Base-by-base conservation (phyloP, 371 early-diverging fungal species). In the Entomophthora muscae region DNA sequence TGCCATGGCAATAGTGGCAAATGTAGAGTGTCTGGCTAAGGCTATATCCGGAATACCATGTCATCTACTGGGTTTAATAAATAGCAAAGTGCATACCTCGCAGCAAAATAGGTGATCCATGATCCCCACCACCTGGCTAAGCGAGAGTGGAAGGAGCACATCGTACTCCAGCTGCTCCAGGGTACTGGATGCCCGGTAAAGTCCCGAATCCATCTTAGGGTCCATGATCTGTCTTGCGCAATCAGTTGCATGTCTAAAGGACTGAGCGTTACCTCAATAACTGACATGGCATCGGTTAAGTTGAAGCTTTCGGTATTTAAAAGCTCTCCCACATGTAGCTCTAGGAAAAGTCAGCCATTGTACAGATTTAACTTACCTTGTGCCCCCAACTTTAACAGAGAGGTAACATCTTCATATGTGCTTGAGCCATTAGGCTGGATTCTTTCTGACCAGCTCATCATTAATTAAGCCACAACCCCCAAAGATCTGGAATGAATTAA, bases 171-270 rank as follows among this genome's bases (percentile, higher is more conserved):
- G 69, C 12, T 79, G 70, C n/a, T 72, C 33, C 0, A 72, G 65
- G 1, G 26, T 57, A 3, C 29, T 29, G 10, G 31, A n/a, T 3
- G 33, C 42, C 22, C 23, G 22, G n/a, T 61, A 22, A 80, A 85
- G 83, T 27, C 89, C 87, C 0, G 83, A 80, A 65, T 89, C 89
- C 87, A 86, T 86, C 58, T 83, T 82, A 1, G 89, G 86, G 70
- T 89, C 85, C 86, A 89, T 86, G 32, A 89, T 83, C 77, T 81
- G 42, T 42, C 5, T 17, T 5, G n/a, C 26, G 5, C 13, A 53
- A 58, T 12, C 0, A 32, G 3, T 52, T 24, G 17, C 32, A 65
- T 42, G 10, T 65, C 17, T 53, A 53, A 17, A 59, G 53, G n/a
- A n/a, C n/a, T n/a, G n/a, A n/a, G n/a, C n/a, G n/a, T n/a, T 69